A percentile compares a stretch with the other conserved stretches of the same genome.
Evolutionary conservation across 495 filamentous ascomycete genomes (phyloP).

Genomic region (Eremomyces bilateralis): DNA sequence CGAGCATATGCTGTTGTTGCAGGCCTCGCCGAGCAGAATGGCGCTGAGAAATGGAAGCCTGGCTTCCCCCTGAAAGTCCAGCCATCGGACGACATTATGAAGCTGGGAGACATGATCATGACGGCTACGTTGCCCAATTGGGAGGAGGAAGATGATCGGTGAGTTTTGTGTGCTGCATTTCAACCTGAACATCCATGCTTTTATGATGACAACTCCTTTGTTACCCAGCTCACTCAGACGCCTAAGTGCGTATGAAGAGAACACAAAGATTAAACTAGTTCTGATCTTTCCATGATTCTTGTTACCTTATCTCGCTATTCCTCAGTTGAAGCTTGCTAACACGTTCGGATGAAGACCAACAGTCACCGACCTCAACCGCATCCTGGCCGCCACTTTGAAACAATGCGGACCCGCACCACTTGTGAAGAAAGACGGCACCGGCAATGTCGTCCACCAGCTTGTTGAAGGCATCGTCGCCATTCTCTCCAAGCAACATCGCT

Average conservation of each 20-base stretch:
- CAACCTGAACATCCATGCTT: constrained; percentile 7
- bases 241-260: constrained; percentile 72
- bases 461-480: constrained; percentile 45
- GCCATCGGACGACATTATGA: constrained; percentile 52
- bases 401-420: constrained; percentile 77
- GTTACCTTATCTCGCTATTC: constrained; percentile 7
- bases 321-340: constrained; percentile 1
- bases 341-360: constrained; percentile 34
- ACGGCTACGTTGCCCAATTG: constrained; percentile 66
- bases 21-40: constrained; percentile 59
- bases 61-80: constrained; percentile 66
- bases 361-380: constrained; percentile 88
- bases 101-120: constrained; percentile 74
- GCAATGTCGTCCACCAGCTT: constrained; percentile 30
- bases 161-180: constrained; percentile 23
- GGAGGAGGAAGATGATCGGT: constrained; percentile 84
- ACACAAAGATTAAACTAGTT: constrained; percentile 57
- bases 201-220: constrained; percentile 69
- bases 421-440: constrained; percentile 33
- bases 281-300: constrained; percentile 19
- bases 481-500: constrained; percentile 74
- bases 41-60: constrained; percentile 66
- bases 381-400: constrained; percentile 81
- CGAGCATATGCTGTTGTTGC: constrained; percentile 83
- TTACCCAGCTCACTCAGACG: constrained; percentile 99